These are phyloP conservation scores for Teunomyces tritomae DNA, from an alignment of 805 yeast species.

Conservation along the genomic window DNA sequence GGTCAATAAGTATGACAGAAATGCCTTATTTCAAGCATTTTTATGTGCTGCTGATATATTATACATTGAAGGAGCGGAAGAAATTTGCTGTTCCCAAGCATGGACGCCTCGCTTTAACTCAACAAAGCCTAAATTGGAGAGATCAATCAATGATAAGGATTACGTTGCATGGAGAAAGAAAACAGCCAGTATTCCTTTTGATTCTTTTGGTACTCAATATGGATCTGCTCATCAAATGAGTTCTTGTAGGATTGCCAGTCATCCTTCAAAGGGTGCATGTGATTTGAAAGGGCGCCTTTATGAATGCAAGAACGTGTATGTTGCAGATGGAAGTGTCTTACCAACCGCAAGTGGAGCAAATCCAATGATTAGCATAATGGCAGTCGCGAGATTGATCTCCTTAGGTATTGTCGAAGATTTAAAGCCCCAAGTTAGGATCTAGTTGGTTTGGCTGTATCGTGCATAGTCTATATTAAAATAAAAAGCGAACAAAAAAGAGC, in stretches of 20 bases:
- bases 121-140: constrained; percentile 31
- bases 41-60: constrained; percentile 42
- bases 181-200: constrained; percentile 25
- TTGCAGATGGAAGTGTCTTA: constrained; percentile 28
- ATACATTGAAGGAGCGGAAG: constrained; percentile 49
- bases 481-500: not conserved
- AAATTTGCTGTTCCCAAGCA: constrained; percentile 35
- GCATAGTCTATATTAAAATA: not conserved
- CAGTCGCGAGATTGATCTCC: constrained; percentile 20
- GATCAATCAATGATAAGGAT: constrained; percentile 42
- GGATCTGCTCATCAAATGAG: constrained; percentile 31
- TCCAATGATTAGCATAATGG: constrained; percentile 27
- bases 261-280: constrained; percentile 23
- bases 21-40: constrained; percentile 36
- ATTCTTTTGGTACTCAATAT: constrained; percentile 26
- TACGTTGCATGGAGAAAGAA: constrained; percentile 36
- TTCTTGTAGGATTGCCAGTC: constrained; percentile 25
- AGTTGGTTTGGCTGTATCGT: not conserved
- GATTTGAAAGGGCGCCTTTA: constrained; percentile 22
- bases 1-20: constrained; percentile 39
- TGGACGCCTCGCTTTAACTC: constrained; percentile 37
- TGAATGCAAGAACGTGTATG: constrained; percentile 25
- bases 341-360: constrained; percentile 30
- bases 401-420: constrained; percentile 19
- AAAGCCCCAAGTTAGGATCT: constrained; percentile 6